Base-by-base conservation (phyloP, 768 basidiomycete species). In the Clitopilus passeckerianus region DNA sequence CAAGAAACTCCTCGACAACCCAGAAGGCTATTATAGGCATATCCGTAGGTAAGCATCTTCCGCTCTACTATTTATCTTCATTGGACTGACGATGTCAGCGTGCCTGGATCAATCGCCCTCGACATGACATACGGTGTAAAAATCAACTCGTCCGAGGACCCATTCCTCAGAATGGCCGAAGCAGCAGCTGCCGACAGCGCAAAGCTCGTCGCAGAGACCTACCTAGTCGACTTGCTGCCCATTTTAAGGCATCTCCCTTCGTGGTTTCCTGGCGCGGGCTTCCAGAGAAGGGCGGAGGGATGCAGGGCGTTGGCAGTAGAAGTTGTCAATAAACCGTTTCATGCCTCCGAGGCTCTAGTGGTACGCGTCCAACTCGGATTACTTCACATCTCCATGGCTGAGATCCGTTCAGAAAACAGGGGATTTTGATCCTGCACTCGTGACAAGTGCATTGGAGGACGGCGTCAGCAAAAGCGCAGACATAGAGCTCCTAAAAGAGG, bases 211-310 rank as follows among this genome's bases (percentile, higher is more conserved):
- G 37, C n/a, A 3, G 37, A 41, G n/a, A 41, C 37, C n/a, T 41
- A 18, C 5, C n/a, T 41, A 9, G 10, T 41, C 12, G 37, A 41
- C 2, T 18, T 41, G 12, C 37, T 41, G 3, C 37, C 37, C 37
- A 5, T 41, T 15, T 18, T 41, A 18, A 41, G 10, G 10, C 37
- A 77, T 57, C 62, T 78, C 15, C 77, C 77, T 1, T 59, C 30
- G n/a, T 78, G 77, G 77, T 54, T 75, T 6, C 77, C 77, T 20
- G 77, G 77, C 0, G 68, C 73, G 23, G 65, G 68, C 37, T 78
- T 70, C 57, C 67, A 71, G 44, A 66, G 65, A 27, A 68, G 69
- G 46, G 78, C 75, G 7, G 64, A 67, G 16, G 55, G 63, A 16
- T 73, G 73, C 66, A 67, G 66, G 35, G 65, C 55, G 43, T 63